phyloP scores from a whole-genome alignment of 306 rosid genomes.

The Acacia confusa region DNA sequence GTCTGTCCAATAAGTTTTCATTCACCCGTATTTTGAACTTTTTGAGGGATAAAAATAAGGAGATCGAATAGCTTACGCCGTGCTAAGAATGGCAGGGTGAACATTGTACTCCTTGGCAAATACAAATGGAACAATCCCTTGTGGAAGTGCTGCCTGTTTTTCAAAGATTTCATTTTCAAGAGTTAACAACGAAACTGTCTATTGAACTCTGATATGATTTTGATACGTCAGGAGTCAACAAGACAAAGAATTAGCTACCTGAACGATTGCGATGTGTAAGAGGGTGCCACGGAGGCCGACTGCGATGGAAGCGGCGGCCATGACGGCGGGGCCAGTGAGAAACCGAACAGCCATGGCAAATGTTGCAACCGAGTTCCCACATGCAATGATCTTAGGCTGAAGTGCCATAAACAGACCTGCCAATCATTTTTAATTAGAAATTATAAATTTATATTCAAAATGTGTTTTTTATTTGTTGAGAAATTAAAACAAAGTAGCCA shows the following conservation, averaged over 20 bases:
- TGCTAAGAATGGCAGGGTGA: conserved; percentile 94
- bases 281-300: conserved; percentile 92
- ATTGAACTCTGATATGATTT: background rate
- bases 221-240: background rate
- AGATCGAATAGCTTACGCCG: conserved; percentile 57
- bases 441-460: background rate
- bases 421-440: background rate
- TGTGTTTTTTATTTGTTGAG: background rate
- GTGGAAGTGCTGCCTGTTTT: conserved; percentile 92
- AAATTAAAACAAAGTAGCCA: background rate
- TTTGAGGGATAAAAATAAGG: background rate
- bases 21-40: background rate
- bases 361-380: conserved; percentile 91
- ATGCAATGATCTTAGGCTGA: conserved; percentile 95
- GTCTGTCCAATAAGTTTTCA: background rate
- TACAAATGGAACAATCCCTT: conserved; percentile 97
- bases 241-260: conserved; percentile 47
- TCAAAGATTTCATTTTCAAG: conserved; percentile 18
- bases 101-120: conserved; percentile 98
- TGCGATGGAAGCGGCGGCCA: conserved; percentile 94
- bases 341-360: conserved; percentile 95
- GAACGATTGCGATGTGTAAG: conserved; percentile 91
- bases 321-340: conserved; percentile 96
- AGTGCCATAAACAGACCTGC: conserved; percentile 96
- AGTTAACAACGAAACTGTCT: background rate